These are phyloP conservation scores for Coemansia sp. DNA, from an alignment of 192 early-diverging fungal genomes.

Conservation along the genomic window DNA sequence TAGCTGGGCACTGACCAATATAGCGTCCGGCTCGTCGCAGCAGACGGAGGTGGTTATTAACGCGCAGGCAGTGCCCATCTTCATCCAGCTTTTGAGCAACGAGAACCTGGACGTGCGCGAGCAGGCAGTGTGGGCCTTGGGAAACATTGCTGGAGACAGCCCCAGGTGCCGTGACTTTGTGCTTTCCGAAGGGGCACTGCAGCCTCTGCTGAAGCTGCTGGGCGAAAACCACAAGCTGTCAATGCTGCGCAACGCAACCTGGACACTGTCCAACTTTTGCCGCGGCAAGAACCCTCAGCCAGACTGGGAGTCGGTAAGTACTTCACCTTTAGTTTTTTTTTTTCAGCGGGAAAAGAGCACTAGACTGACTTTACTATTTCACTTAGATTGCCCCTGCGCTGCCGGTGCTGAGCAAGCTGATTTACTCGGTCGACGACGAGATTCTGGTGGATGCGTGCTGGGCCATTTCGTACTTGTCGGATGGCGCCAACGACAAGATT, in stretches of 20 bases:
- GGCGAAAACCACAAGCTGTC: conserved; percentile 90
- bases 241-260: conserved; percentile 98
- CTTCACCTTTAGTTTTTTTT: conserved; percentile 49
- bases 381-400: conserved; percentile 80
- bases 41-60: conserved; percentile 95
- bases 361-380: background rate
- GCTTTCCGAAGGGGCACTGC: conserved; percentile 74
- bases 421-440: conserved; percentile 90
- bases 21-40: conserved; percentile 91
- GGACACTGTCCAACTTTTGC: conserved; percentile 99
- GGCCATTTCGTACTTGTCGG: conserved; percentile 99
- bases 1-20: conserved; percentile 99
- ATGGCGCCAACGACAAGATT: conserved; percentile 96
- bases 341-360: background rate
- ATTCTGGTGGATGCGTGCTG: conserved; percentile 98
- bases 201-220: conserved; percentile 82
- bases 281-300: conserved; percentile 97
- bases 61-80: conserved; percentile 86
- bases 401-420: conserved; percentile 84
- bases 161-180: conserved; percentile 89
- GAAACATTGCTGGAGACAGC: conserved; percentile 98
- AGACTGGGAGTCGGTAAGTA: conserved; percentile 63
- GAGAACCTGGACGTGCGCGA: conserved; percentile 86
- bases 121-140: conserved; percentile 98
- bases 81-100: conserved; percentile 84